Base-by-base conservation (phyloP, 768 basidiomycete genomes). In the Termitomyces sp. region DNA sequence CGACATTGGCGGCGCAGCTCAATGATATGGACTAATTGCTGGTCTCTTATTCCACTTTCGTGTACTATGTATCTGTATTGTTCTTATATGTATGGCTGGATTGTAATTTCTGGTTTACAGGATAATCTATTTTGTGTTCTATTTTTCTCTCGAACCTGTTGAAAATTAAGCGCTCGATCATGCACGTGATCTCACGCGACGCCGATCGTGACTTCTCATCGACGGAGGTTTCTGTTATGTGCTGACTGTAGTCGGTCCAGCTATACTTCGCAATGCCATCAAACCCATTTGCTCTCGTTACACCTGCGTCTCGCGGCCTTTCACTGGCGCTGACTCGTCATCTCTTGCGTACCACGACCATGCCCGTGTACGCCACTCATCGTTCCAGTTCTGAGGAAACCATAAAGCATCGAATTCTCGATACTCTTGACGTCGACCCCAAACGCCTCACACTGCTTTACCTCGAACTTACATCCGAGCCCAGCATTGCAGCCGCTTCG, bases 351-450 rank as follows among this genome's bases (percentile, higher is more conserved):
- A 76, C 74, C 3, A 83, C 83, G 18, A 62, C 68, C 14, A 67
- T 81, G 26, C 83, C 83, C 2, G 78, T 86, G 9, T 82, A 75
- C 62, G 80, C 81, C n/a, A 82, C 79, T 9, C 76, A 81, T 67
- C 79, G 84, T 50, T 68, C 71, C 10, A 66, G 67, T 5, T 66
- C 70, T 22, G 67, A 73, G 14, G 64, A 71, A 14, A 62, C 64
- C 18, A 70, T 82, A 45, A 74, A 73, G 50, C 67, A 70, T 44
- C 64, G 67, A 41, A 78, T 85, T 46, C 70, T 84, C 32, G 64
- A 70, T 16, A 72, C 77, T 20, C 69, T 84, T 40, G 67, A 75
- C 44, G 68, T 82, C 40, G 76, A 81, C 58, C 71, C 74, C 13
- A 63, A 68, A 13, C 72, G 83, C 16, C 74, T 85, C 30, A 70